These are phyloP conservation scores for Plasmodium fragile DNA, from an alignment of 169 alveolate species.

Conservation along the genomic window DNA sequence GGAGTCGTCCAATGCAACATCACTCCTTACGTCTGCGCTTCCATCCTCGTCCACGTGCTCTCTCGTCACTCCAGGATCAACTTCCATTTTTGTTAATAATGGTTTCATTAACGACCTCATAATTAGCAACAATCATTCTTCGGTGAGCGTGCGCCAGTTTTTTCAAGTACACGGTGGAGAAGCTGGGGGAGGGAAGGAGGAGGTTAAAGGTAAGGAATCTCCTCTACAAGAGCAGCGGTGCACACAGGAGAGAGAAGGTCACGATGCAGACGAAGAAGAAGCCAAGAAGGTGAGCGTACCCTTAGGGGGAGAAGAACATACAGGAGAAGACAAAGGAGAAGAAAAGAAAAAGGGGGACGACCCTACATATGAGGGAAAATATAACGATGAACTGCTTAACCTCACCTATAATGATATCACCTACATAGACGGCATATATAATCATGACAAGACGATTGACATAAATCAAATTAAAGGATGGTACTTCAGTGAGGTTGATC, in stretches of 20 bases:
- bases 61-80: not conserved
- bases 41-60: not conserved
- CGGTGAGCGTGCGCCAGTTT: conserved; percentile 40
- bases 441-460: conserved; percentile 3
- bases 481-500: conserved; percentile 26
- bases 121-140: conserved; percentile 47
- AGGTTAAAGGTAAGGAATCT: not conserved
- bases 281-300: not conserved
- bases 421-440: conserved; percentile 27
- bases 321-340: not conserved
- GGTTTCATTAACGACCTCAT: conserved; percentile 34
- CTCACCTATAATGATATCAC: conserved; percentile 14
- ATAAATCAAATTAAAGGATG: conserved; percentile 49
- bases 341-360: not conserved
- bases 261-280: not conserved
- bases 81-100: conserved; percentile 45
- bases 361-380: not conserved
- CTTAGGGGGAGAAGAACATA: not conserved
- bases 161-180: conserved; percentile 35
- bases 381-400: not conserved
- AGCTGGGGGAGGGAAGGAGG: not conserved
- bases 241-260: not conserved
- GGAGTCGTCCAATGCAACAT: not conserved
- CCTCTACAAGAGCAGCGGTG: not conserved
- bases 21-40: not conserved